Base-by-base conservation (phyloP, 495 filamentous ascomycete species). In the Annulohypoxylon nitens region DNA sequence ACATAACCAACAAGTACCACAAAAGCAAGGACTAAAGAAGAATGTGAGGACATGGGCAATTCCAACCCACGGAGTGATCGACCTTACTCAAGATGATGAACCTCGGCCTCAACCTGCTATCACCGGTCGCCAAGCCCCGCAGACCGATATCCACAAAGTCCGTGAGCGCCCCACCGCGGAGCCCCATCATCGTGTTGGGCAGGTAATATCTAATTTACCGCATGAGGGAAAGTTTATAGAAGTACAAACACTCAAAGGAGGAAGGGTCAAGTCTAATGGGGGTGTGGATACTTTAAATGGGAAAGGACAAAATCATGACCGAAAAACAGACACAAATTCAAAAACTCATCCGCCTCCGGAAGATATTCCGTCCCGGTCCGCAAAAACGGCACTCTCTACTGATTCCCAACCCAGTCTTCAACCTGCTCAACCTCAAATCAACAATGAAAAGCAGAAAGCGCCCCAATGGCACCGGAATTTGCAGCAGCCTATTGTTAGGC, bases 51-150 rank as follows among this genome's bases (percentile, higher is more conserved):
- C n/a, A n/a, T 48, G 20, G 3, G 20, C 9, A 26, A 10, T 65
- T 41, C 54, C 54, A 36, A 23, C 61, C 1, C 33, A 55, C 26
- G 20, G 10, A 1, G 16, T 74, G 4, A 71, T 78, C 51, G 76
- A 77, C 37, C 71, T 75, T 55, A 77, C 72, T 1, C 64, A 43
- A 11, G 75, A 75, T n/a, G 70, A 78, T 25, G 65, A 77, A 16
- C 53, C 51, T 36, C 23, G n/a, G 9, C 43, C 54, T 0, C 50
- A 26, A 20, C 12, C 41, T 61, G 30, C 72, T 9, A 55, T 3
- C 5, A 68, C 25, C 10, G 5, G 16, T 11, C 34, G 30, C 34
- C 23, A 45, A 58, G 30, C 6, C 58, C 33, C 4, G 25, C n/a
- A 36, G 9, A 2, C 20, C 7, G 62, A 37, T 20, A 39, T 14